Percentiles rank a stretch among this genome's conserved stretches.
phyloP scores from a whole-genome alignment of 1,284 basidiomycete species.

The Exsudoporus floridanus region DNA sequence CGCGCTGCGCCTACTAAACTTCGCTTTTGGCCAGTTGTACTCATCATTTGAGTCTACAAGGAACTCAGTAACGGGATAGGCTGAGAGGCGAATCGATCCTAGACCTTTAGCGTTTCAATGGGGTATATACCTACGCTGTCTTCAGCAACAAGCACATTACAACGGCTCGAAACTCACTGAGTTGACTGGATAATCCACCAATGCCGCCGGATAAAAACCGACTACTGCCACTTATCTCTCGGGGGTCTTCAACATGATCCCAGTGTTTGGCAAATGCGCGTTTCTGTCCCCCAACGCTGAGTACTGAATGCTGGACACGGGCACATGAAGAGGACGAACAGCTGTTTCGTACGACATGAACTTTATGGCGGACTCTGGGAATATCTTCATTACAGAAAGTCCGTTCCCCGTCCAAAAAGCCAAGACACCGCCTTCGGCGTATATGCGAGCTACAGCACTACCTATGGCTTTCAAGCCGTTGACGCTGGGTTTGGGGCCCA shows the following conservation, averaged over 20 bases:
- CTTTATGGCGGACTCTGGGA: slow-evolving; percentile 98
- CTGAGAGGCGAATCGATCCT: slow-evolving; percentile 6
- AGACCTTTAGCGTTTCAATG: slow-evolving; percentile 82
- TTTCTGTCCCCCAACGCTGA: slow-evolving; percentile 58
- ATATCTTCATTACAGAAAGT: slow-evolving; percentile 86
- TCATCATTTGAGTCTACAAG: slow-evolving; percentile 89
- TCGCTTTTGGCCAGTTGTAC: slow-evolving; percentile 64
- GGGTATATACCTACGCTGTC: slow-evolving; percentile 78
- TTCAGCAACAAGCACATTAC: slow-evolving; percentile 10
- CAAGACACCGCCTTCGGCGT: slow-evolving; percentile 81
- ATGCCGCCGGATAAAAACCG: slow-evolving; percentile 95
- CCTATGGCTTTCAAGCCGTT: slow-evolving; percentile 69
- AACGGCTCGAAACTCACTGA: slow-evolving; percentile 54
- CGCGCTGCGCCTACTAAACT: slow-evolving; percentile 60
- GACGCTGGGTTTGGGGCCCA: slow-evolving; percentile 47
- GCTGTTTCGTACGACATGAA: slow-evolving; percentile 95
- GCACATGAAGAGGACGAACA: slow-evolving; percentile 47
- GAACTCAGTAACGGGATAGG: slow-evolving; percentile 6
- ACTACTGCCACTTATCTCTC: slow-evolving; percentile 88
- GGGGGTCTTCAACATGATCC: slow-evolving; percentile 86
- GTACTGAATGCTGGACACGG: slow-evolving; percentile 12
- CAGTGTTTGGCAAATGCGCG: slow-evolving; percentile 89
- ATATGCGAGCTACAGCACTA: slow-evolving; percentile 76
- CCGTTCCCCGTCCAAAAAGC: slow-evolving; percentile 95
- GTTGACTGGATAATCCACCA: slow-evolving; percentile 92